These are phyloP conservation scores for Lasiosphaeria ovina DNA, from an alignment of 495 filamentous ascomycete genomes.

Conservation along the genomic window DNA sequence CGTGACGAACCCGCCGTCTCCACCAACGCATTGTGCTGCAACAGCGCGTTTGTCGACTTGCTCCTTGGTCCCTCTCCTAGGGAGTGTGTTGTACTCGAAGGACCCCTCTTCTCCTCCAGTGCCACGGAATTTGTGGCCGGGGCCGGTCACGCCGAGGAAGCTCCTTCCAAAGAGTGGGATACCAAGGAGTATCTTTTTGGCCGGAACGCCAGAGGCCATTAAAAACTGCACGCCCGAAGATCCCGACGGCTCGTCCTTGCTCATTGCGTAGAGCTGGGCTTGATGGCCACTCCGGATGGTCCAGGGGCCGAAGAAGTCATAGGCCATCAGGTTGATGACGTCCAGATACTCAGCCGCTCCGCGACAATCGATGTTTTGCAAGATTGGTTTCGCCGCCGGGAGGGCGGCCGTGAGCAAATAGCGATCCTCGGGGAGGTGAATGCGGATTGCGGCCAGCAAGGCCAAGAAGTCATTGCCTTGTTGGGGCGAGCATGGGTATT, in stretches of 20 bases:
- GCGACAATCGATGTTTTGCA: conserved; percentile 73
- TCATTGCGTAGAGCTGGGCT: conserved; percentile 69
- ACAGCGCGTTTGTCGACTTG: conserved; percentile 60
- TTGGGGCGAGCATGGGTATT: conserved; percentile 68
- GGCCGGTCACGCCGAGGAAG: conserved; percentile 64
- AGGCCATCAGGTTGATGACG: conserved; percentile 79
- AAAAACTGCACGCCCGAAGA: conserved; percentile 66
- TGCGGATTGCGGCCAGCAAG: conserved; percentile 66
- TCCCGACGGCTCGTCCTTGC: conserved; percentile 58
- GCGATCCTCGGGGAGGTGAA: conserved; percentile 66
- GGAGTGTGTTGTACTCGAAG: conserved; percentile 79
- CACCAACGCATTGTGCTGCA: conserved; percentile 76
- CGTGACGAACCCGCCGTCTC: conserved; percentile 80
- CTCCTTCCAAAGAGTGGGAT: conserved; percentile 80
- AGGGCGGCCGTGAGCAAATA: conserved; percentile 80
- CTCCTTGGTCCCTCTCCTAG: conserved; percentile 67
- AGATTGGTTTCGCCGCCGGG: conserved; percentile 70
- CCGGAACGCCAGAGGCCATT: conserved; percentile 62
- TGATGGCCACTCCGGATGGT: conserved; percentile 68
- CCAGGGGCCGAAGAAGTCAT: conserved; percentile 88
- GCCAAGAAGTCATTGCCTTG: conserved; percentile 73
- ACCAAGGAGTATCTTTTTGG: conserved; percentile 74
- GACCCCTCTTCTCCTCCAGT: conserved; percentile 73
- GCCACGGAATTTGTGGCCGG: conserved; percentile 63
- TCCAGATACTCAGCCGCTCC: conserved; percentile 67